A percentile compares a stretch with the other conserved stretches of the same genome.
Evolutionary conservation across 331 rosid genomes (phyloP).

Genomic region (Quercus lobata): DNA sequence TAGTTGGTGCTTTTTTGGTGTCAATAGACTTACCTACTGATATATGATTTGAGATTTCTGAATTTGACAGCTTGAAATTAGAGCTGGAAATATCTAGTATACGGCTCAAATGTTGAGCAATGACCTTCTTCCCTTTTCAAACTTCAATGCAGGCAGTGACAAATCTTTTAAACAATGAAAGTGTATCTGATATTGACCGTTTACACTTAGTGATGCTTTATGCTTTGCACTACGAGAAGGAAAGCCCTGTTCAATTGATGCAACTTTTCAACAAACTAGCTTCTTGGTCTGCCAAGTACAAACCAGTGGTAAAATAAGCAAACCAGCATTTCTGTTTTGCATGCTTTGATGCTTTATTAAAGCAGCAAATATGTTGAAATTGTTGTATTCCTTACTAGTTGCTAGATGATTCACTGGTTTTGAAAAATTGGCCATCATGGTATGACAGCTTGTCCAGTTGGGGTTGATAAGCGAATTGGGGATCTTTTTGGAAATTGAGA

Average conservation of each 20-base stretch:
- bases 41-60: neutral
- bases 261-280: conserved; percentile 89
- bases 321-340: conserved; percentile 5
- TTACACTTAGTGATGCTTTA: conserved; percentile 90
- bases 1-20: too few species aligned
- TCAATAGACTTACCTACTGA: too few species aligned
- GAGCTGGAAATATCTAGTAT: neutral
- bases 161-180: conserved; percentile 68
- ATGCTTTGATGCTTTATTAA: neutral
- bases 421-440: conserved; percentile 30
- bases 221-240: conserved; percentile 93
- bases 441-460: conserved; percentile 94
- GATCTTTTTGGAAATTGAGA: conserved; percentile 94
- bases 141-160: conserved; percentile 70
- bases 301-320: conserved; percentile 70
- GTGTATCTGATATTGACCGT: conserved; percentile 69
- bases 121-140: conserved; percentile 23
- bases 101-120: neutral
- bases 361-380: conserved; percentile 4
- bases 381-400: conserved; percentile 1
- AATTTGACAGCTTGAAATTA: conserved; percentile 10
- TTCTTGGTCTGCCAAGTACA: conserved; percentile 82
- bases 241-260: conserved; percentile 94
- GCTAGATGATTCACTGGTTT: conserved; percentile 18
- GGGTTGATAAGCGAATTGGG: conserved; percentile 89